phyloP scores from a whole-genome alignment of 768 basidiomycete genomes.

The Tephrocybe sp. region DNA sequence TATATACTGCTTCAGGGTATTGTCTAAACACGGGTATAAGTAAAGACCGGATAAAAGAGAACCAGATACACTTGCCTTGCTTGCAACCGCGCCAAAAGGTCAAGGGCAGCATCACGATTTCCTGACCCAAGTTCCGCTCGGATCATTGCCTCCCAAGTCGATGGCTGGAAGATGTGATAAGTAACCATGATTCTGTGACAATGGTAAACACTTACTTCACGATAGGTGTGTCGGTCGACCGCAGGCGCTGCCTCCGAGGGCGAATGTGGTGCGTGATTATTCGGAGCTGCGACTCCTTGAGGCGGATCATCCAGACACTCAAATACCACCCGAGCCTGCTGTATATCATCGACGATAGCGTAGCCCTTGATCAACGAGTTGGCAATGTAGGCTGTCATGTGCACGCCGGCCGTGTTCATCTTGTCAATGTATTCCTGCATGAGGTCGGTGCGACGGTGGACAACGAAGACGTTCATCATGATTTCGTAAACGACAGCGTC shows the following conservation, averaged over 20 bases:
- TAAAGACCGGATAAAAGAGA: background rate
- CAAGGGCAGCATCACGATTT: constrained; percentile 66
- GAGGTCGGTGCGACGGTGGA: constrained; percentile 75
- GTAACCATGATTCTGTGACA: constrained; percentile 1
- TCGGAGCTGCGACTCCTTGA: constrained; percentile 81
- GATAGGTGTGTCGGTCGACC: constrained; percentile 53
- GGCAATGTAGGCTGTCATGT: constrained; percentile 94
- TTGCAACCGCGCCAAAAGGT: constrained; percentile 69
- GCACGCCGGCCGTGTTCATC: constrained; percentile 63
- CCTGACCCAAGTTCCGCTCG: constrained; percentile 84
- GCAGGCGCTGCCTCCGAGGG: constrained; percentile 27
- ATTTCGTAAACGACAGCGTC: constrained; percentile 92
- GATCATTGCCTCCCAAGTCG: constrained; percentile 96
- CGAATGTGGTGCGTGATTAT: constrained; percentile 82
- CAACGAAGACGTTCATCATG: constrained; percentile 82
- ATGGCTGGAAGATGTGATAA: constrained; percentile 51
- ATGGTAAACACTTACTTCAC: constrained; percentile 58
- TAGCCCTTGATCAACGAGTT: constrained; percentile 81
- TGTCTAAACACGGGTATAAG: constrained; percentile 38
- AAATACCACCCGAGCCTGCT: constrained; percentile 74
- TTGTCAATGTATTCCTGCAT: constrained; percentile 65
- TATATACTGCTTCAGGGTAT: constrained; percentile 78
- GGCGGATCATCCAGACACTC: constrained; percentile 79
- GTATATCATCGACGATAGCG: constrained; percentile 67
- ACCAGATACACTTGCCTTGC: constrained; percentile 51